These are phyloP conservation scores for Aspergillus baeticus DNA, from an alignment of 495 filamentous ascomycete genomes.

Conservation along the genomic window DNA sequence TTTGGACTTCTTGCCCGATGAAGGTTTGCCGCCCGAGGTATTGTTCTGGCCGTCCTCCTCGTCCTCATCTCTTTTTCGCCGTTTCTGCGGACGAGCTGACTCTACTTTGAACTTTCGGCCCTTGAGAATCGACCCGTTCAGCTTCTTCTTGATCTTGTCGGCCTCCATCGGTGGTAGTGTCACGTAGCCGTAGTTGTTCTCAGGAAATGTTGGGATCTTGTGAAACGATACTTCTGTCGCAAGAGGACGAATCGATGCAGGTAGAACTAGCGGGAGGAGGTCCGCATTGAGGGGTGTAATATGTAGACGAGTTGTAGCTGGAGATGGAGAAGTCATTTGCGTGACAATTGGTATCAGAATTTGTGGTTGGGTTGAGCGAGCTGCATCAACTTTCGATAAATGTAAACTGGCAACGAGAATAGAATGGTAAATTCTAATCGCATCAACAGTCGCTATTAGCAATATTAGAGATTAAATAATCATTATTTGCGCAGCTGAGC, in stretches of 20 bases:
- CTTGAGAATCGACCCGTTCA: constrained; percentile 84
- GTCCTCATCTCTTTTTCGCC: constrained; percentile 38
- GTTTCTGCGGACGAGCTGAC: constrained; percentile 64
- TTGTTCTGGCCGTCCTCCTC: constrained; percentile 34
- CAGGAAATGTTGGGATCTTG: constrained; percentile 77
- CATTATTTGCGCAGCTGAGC: no score
- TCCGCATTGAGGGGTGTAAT: constrained; percentile 79
- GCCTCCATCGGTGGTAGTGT: constrained; percentile 78
- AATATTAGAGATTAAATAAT: no score
- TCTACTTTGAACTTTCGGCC: constrained; percentile 84
- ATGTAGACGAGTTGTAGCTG: constrained; percentile 63
- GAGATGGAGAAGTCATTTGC: constrained; percentile 31
- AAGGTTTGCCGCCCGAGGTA: constrained; percentile 16
- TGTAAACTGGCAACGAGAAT: no score
- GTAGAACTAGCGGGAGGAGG: constrained; percentile 66
- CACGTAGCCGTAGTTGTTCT: constrained; percentile 85
- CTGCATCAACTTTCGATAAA: background rate
- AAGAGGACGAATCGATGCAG: constrained; percentile 60
- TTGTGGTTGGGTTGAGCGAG: background rate
- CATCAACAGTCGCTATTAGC: no score
- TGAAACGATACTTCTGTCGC: constrained; percentile 85
- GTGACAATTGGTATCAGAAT: background rate
- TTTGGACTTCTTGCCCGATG: constrained; percentile 42
- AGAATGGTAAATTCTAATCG: no score
- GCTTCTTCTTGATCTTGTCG: constrained; percentile 84